A percentile compares a stretch with the other conserved stretches of the same genome.
These are phyloP conservation scores for Neurospora terricola DNA, from an alignment of 495 filamentous ascomycete species.

Conservation along the genomic window DNA sequence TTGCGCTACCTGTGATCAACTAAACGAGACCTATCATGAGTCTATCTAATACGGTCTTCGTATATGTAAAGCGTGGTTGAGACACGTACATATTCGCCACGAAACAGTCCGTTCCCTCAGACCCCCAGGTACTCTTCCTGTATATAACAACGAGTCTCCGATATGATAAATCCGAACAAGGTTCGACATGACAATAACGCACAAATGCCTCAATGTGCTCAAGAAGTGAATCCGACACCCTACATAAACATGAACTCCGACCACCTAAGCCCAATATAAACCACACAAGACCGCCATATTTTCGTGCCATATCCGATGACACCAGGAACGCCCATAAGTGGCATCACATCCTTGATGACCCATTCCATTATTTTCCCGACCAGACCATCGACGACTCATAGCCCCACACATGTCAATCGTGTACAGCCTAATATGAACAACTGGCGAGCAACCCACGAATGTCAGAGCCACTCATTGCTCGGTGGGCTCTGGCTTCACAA, in stretches of 20 bases:
- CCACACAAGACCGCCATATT: not conserved
- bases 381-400: not conserved
- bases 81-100: not conserved
- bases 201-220: not conserved
- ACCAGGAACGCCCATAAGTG: not conserved
- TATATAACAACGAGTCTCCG: not conserved
- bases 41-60: not conserved
- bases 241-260: not conserved
- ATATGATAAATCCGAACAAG: not conserved
- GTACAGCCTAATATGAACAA: not conserved
- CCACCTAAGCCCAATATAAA: not conserved
- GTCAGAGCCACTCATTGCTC: not conserved
- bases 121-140: not conserved
- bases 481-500: not conserved
- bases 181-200: not conserved
- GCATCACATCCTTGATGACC: not conserved
- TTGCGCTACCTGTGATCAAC: not conserved
- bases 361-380: not conserved
- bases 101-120: not conserved
- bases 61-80: not conserved
- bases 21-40: not conserved
- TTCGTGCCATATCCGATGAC: not conserved
- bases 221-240: not conserved
- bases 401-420: not conserved
- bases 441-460: not conserved